A percentile compares a stretch with the other conserved stretches of the same genome.
Evolutionary conservation across 2,329 filamentous ascomycete species (phyloP).

Genomic region (Ilyonectria sp.): DNA sequence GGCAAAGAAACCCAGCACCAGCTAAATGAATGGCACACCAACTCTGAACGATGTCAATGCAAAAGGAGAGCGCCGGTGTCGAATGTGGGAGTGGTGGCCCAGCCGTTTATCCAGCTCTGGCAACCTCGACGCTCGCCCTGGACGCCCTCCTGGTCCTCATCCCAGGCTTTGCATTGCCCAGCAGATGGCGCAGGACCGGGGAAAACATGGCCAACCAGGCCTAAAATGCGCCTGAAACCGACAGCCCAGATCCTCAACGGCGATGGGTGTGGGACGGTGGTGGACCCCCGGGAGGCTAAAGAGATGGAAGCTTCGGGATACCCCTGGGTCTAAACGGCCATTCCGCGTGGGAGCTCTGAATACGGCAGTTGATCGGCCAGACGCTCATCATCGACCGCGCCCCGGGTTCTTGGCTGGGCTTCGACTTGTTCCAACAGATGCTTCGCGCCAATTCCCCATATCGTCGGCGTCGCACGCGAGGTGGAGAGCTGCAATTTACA

Average conservation of each 20-base stretch:
- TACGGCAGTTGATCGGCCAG: constrained; percentile 36
- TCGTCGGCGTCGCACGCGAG: constrained; percentile 30
- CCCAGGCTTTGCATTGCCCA: neutral
- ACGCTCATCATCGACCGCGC: constrained; percentile 4
- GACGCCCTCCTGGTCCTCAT: neutral
- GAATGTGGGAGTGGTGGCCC: neutral
- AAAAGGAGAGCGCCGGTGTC: neutral
- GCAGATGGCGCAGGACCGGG: neutral
- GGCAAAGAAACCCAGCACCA: neutral
- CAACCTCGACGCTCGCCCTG: neutral
- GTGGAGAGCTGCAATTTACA: constrained; percentile 38
- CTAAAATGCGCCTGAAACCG: constrained; percentile 5
- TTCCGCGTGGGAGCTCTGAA: constrained; percentile 19
- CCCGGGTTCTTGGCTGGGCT: constrained; percentile 18
- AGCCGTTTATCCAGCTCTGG: neutral
- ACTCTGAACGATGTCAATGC: neutral
- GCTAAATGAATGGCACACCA: constrained; percentile 1
- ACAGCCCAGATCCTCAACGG: constrained; percentile 3
- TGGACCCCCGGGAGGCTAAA: constrained; percentile 1
- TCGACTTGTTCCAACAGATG: neutral
- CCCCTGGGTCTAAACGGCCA: constrained; percentile 21
- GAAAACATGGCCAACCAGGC: neutral
- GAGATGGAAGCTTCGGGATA: constrained; percentile 22
- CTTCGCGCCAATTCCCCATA: constrained; percentile 11
- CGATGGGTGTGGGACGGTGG: constrained; percentile 1